Conservation (phyloP, 2,329 filamentous ascomycete genomes). For the Colletotrichum nymphaeae region DNA sequence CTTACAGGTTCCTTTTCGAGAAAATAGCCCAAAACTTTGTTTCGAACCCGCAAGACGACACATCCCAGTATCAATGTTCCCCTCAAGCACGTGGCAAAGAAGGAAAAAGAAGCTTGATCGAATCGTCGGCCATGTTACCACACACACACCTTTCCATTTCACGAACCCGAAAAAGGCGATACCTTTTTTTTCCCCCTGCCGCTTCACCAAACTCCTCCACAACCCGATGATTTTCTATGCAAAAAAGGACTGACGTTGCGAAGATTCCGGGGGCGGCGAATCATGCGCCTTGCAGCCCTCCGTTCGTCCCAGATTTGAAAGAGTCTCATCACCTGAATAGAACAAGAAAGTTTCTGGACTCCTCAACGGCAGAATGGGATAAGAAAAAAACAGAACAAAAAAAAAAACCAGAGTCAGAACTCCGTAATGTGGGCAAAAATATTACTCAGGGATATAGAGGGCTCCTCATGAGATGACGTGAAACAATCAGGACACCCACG, state of each 20-base stretch:
- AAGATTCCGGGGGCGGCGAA: not conserved
- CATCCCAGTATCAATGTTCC: not conserved
- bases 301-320: not conserved
- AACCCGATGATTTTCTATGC: not conserved
- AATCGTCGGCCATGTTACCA: not conserved
- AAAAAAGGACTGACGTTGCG: not conserved
- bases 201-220: not conserved
- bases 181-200: not conserved
- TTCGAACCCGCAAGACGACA: not conserved
- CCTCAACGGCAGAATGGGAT: not conserved
- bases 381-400: not conserved
- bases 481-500: constrained; percentile 1
- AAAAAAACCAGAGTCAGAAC: not conserved
- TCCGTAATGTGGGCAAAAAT: not conserved
- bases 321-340: not conserved
- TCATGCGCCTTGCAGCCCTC: not conserved
- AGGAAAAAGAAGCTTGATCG: not conserved
- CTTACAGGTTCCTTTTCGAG: not conserved
- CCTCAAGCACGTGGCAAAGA: not conserved
- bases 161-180: not conserved
- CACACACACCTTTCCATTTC: not conserved
- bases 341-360: not conserved
- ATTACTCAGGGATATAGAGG: not conserved
- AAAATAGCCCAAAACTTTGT: not conserved
- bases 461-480: not conserved